Percentiles rank a stretch among this genome's conserved stretches.
These are phyloP conservation scores for Planoprotostelium fungivorum DNA, from an alignment of 78 protist species.

Conservation along the genomic window DNA sequence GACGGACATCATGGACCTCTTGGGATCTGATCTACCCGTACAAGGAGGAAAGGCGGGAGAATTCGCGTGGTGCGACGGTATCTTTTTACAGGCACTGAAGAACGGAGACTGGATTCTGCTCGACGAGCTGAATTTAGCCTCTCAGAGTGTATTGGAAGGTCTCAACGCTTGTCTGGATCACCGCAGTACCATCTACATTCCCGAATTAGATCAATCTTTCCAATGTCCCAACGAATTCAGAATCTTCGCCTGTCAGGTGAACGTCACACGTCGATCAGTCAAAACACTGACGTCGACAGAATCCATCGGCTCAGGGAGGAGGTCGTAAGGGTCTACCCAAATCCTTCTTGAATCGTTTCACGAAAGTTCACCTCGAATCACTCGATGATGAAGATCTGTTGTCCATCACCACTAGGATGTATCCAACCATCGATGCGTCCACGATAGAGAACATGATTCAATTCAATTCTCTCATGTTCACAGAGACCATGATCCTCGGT, in stretches of 20 bases:
- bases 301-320: constrained; percentile 98
- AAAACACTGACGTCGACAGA: constrained; percentile 42
- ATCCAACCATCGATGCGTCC: constrained; percentile 19
- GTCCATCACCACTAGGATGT: constrained; percentile 46
- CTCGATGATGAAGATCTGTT: constrained; percentile 69
- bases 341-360: constrained; percentile 98
- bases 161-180: constrained; percentile 98
- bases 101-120: constrained; percentile 96
- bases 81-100: constrained; percentile 77
- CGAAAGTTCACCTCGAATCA: constrained; percentile 79
- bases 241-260: constrained; percentile 90
- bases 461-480: constrained; percentile 60
- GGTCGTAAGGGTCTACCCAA: constrained; percentile 98
- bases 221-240: constrained; percentile 73
- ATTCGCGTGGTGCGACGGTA: constrained; percentile 96
- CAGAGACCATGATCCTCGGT: constrained; percentile 44
- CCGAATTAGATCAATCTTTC: constrained; percentile 89
- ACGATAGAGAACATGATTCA: constrained; percentile 49
- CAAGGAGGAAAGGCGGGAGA: constrained; percentile 86
- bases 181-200: constrained; percentile 87
- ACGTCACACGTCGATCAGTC: constrained; percentile 1
- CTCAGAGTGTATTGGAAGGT: constrained; percentile 99
- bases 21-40: constrained; percentile 96
- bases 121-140: constrained; percentile 99
- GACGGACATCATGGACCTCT: constrained; percentile 97